Evolutionary conservation across 495 filamentous ascomycete genomes (phyloP).

Genomic region (Xylaria grammica): DNA sequence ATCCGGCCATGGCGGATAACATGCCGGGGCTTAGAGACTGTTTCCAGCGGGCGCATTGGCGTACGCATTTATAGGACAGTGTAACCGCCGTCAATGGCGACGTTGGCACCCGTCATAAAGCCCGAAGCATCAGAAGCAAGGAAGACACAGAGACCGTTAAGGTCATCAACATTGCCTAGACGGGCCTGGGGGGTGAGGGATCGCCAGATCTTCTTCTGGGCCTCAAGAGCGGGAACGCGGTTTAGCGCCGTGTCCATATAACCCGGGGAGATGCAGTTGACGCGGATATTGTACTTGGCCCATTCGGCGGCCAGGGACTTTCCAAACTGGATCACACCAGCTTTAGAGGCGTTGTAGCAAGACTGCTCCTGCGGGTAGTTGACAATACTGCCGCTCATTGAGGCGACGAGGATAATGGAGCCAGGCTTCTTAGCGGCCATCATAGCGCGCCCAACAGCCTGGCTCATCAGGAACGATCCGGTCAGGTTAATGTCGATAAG

Average conservation of each 20-base stretch:
- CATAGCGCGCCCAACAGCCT: conserved; percentile 68
- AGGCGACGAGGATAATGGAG: conserved; percentile 73
- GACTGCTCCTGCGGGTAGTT: conserved; percentile 81
- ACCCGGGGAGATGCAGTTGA: conserved; percentile 78
- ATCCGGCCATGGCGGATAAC: background rate
- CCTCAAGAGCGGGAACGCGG: conserved; percentile 72
- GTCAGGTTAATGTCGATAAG: conserved; percentile 79
- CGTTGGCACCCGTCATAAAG: conserved; percentile 82
- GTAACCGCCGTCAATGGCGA: conserved; percentile 73
- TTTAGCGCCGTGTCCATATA: conserved; percentile 83
- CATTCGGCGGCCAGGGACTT: conserved; percentile 82
- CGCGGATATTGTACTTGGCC: conserved; percentile 74
- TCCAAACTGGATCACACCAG: conserved; percentile 75
- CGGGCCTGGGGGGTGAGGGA: conserved; percentile 73
- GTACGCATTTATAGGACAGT: conserved; percentile 45
- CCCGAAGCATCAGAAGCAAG: conserved; percentile 72
- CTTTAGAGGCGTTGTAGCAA: conserved; percentile 82
- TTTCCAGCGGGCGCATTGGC: background rate
- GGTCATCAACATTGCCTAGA: conserved; percentile 74
- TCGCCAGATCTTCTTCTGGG: conserved; percentile 81
- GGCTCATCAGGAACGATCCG: conserved; percentile 71
- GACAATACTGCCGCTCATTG: conserved; percentile 79
- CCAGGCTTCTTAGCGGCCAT: conserved; percentile 69
- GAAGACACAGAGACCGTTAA: conserved; percentile 80
- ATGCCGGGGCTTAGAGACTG: background rate